Evolutionary conservation across 768 basidiomycete genomes (phyloP), one percentile per base, ranked within the genome.

Genomic region (Paxillus involutus): DNA sequence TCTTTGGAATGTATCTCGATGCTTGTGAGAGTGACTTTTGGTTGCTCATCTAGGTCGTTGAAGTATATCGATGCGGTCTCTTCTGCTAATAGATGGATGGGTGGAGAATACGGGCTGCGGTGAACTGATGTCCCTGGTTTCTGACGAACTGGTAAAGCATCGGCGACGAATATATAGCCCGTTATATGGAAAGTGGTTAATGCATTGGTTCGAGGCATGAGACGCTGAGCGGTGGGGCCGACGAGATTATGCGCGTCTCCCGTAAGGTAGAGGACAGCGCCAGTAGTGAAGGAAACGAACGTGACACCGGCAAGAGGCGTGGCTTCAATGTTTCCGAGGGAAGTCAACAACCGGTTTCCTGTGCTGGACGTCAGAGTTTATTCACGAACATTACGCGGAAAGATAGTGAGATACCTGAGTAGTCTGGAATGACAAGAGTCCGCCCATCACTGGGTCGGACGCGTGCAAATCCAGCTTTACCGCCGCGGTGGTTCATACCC

Each of bases 401-500:
- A 33, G 17, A 16, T 19, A 29, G 43, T 50, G 9, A 21, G 21
- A 2, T 57, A 67, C 85, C 85, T 37, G 82, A 83, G 54, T 76
- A 86, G 59, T 88, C 84, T 2, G 86, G 86, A 13, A 87, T 59
- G 2, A 81, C 75, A 3, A 87, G 57, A 0, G 81, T 86, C 24
- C 79, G 74, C 6, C 78, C 76, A 61, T 86, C 79, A 3, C 74
- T 76, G 4, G 78, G 80, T 41, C 71, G 65, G 17, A 86, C 78
- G 12, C 85, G 82, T 1, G 82, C 71, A 61, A 85, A 86, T 0
- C 86, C 86, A 17, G 77, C 75, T 32, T 73, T 71, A 2, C 86
- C 86, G 4, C 82, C 84, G 5, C 86, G 82, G 30, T 85, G 81
- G 52, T 88, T 88, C 75, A 83, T 83, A 30, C 86, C 86, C 7